phyloP scores from a whole-genome alignment of 2,329 filamentous ascomycete species.

The Colletotrichum sp. region DNA sequence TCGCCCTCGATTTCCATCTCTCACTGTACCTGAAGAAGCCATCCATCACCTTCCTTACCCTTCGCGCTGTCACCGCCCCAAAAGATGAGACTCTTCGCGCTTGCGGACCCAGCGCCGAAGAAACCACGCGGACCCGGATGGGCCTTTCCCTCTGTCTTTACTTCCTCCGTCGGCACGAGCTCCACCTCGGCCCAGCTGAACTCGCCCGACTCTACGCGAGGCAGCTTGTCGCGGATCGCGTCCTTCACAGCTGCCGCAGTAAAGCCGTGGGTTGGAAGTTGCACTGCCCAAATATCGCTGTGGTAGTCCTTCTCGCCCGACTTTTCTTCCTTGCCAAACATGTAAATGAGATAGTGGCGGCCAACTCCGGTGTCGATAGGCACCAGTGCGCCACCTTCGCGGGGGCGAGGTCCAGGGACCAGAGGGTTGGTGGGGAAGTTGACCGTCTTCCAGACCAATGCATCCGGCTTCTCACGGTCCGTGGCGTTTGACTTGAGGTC shows the following conservation, averaged over 20 bases:
- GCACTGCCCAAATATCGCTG: slow-evolving; percentile 57
- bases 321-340: slow-evolving; percentile 45
- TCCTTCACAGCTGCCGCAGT: slow-evolving; percentile 56
- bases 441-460: slow-evolving; percentile 40
- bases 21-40: slow-evolving; percentile 35
- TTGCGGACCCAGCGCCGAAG: slow-evolving; percentile 44
- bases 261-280: slow-evolving; percentile 50
- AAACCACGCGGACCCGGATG: slow-evolving; percentile 43
- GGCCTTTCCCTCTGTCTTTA: slow-evolving; percentile 44
- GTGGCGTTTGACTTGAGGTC: slow-evolving; percentile 33
- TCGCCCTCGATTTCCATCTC: neutral
- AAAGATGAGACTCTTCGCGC: slow-evolving; percentile 51
- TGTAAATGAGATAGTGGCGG: slow-evolving; percentile 54
- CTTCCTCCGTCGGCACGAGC: slow-evolving; percentile 48
- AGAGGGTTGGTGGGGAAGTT: slow-evolving; percentile 41
- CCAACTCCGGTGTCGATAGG: slow-evolving; percentile 56
- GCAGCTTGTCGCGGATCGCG: slow-evolving; percentile 47
- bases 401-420: slow-evolving; percentile 43
- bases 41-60: slow-evolving; percentile 44
- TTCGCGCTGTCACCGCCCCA: slow-evolving; percentile 57
- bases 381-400: slow-evolving; percentile 47
- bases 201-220: slow-evolving; percentile 47
- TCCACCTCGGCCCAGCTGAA: slow-evolving; percentile 56
- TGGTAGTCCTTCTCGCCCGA: slow-evolving; percentile 26
- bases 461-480: slow-evolving; percentile 32